Conservation (phyloP, 768 basidiomycete species). For the Pleurotus platypus region DNA sequence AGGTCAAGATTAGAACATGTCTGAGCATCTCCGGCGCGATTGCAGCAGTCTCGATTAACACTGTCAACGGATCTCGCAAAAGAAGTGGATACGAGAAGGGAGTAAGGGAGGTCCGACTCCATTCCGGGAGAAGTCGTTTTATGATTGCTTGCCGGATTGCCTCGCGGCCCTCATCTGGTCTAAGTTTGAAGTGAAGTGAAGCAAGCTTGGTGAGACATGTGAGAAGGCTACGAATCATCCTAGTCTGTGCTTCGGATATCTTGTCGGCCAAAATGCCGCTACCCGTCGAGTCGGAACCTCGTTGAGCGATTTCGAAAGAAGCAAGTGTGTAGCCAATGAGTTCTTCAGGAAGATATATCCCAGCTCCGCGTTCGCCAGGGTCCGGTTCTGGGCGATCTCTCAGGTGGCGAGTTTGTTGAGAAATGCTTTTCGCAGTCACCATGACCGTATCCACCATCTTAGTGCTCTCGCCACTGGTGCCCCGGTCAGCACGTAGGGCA, state of each 20-base stretch:
- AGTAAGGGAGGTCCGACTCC: slow-evolving; percentile 82
- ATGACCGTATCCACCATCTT: slow-evolving; percentile 90
- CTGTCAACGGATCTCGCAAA: slow-evolving; percentile 84
- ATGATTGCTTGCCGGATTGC: slow-evolving; percentile 82
- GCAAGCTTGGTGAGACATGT: slow-evolving; percentile 65
- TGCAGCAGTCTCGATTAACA: slow-evolving; percentile 87
- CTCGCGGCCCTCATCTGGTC: slow-evolving; percentile 73
- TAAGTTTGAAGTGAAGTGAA: slow-evolving; percentile 62
- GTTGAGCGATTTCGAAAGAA: slow-evolving; percentile 73
- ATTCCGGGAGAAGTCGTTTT: slow-evolving; percentile 87
- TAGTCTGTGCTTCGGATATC: slow-evolving; percentile 71
- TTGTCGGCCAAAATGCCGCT: slow-evolving; percentile 64
- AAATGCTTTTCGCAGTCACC: slow-evolving; percentile 71
- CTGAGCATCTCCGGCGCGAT: slow-evolving; percentile 87
- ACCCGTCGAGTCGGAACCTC: slow-evolving; percentile 53
- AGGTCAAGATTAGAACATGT: slow-evolving; percentile 83
- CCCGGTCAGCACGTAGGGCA: slow-evolving; percentile 47
- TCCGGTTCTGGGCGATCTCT: slow-evolving; percentile 76
- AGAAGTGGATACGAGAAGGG: slow-evolving; percentile 84
- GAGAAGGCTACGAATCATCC: slow-evolving; percentile 76
- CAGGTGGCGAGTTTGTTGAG: slow-evolving; percentile 81
- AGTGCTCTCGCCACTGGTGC: slow-evolving; percentile 54
- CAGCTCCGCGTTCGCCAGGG: slow-evolving; percentile 69
- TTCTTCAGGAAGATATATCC: slow-evolving; percentile 90
- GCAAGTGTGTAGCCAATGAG: slow-evolving; percentile 86